Conservation (phyloP, 202 grass and related monocot genomes). For the Panicum virgatum region DNA sequence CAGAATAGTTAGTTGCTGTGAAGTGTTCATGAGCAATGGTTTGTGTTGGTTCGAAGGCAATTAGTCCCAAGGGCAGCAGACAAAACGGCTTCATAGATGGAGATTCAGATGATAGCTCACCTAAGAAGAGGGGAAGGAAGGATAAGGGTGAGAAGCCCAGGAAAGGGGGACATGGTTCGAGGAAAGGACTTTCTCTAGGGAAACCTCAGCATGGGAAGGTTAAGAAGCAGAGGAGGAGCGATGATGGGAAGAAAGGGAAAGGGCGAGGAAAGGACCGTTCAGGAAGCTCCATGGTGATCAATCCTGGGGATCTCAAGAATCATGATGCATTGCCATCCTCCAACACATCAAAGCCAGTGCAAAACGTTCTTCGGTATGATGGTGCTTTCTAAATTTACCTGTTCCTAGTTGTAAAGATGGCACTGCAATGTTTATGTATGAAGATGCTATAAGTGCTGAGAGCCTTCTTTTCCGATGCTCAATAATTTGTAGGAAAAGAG, state of each 20-base stretch:
- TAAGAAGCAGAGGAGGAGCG: slow-evolving; percentile 18
- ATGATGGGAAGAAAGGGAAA: slow-evolving; percentile 44
- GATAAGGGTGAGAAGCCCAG: slow-evolving; percentile 35
- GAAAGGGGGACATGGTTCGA: slow-evolving; percentile 36
- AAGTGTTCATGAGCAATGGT: slow-evolving; percentile 31
- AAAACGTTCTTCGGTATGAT: slow-evolving; percentile 56
- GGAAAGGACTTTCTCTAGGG: slow-evolving; percentile 15
- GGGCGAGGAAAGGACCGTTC: slow-evolving; percentile 17
- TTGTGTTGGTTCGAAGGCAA: slow-evolving; percentile 30
- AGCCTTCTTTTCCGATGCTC: slow-evolving; percentile 24
- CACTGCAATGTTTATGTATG: neutral
- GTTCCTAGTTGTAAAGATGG: neutral
- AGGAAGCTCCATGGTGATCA: slow-evolving; percentile 3
- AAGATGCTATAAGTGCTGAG: slow-evolving; percentile 12
- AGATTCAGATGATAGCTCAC: slow-evolving; percentile 21
- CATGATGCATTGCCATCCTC: slow-evolving; percentile 9
- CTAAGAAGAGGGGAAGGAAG: slow-evolving; percentile 39
- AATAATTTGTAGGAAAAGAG: slow-evolving; percentile 59
- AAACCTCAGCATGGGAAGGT: slow-evolving; percentile 20
- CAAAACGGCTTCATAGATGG: neutral
- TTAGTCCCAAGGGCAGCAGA: slow-evolving; percentile 6
- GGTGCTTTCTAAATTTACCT: neutral
- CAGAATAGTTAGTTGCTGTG: slow-evolving; percentile 17
- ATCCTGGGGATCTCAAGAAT: slow-evolving; percentile 18
- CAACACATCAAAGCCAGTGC: slow-evolving; percentile 33